Evolutionary conservation across 2,329 filamentous ascomycete species (phyloP), one percentile per base, ranked within the genome.

Genomic region (Escovopsis sp.): DNA sequence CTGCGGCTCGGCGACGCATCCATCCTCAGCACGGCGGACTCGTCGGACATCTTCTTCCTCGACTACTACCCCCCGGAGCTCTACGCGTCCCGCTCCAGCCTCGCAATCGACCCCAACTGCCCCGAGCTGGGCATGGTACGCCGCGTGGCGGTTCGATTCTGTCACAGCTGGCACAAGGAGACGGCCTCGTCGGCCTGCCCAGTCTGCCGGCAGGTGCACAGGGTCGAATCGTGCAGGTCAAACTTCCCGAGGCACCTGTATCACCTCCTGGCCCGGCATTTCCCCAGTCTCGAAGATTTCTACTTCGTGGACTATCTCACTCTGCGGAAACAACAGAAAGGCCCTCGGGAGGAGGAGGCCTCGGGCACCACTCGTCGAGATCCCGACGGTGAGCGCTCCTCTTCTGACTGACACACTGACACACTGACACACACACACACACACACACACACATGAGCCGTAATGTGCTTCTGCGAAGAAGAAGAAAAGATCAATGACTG

Each of bases 271-370:
- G 57, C 62, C 2, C 52, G 64, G 9, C 59, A 64, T 45, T 51
- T 64, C 12, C 61, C 61, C 2, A 64, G 61, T 12, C 52, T 69
- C 6, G 58, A 67, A 43, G 53, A 59, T 2, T 65, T 69, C 35
- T 68, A 64, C 44, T 62, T 69, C 37, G 51, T 69, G 16, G 66
- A 69, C 46, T 66, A 64, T 40, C 52, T 65, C 6, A 60, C 65
- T 4, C 45, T 64, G 9, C 57, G 57, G 7, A 58, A 57, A 38
- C 13, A 38, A 4, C 14, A 24, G 1, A 45, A 29, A 25, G 10
- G 11, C 11, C 5, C 8, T 11, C 3, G 11, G 27, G 7, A 9
- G 36, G 7, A 27, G 37, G 27, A 30, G 3, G 27, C 8, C 27
- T 30, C 7, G 25, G 25, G 9, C n/a, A n/a, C n/a, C n/a, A n/a